Evolutionary conservation across 1,284 basidiomycete genomes (phyloP).

Genomic region (Moesziomyces sp.): DNA sequence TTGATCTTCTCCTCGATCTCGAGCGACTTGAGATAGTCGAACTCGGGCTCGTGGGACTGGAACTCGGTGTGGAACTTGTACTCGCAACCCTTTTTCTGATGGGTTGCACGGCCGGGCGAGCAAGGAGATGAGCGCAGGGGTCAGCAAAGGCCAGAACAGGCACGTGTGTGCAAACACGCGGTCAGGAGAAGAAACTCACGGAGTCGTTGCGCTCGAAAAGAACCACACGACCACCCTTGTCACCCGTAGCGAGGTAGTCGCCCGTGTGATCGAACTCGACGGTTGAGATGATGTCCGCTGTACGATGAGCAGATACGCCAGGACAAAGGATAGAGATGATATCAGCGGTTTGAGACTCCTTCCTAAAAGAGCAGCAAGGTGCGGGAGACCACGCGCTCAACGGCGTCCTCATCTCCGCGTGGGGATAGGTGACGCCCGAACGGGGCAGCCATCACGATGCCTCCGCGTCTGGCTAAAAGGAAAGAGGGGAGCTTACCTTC

Average conservation of each 20-base stretch:
- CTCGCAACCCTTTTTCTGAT: constrained; percentile 96
- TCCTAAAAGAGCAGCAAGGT: too few relatives aligned
- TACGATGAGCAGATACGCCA: constrained; percentile 70
- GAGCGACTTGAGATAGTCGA: constrained; percentile 99
- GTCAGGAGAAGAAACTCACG: constrained; percentile 73
- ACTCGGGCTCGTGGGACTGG: constrained; percentile 99
- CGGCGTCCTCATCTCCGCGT: too few relatives aligned
- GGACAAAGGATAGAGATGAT: neutral
- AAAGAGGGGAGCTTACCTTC: constrained; percentile 76
- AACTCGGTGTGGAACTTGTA: constrained; percentile 99
- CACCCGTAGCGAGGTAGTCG: constrained; percentile 98
- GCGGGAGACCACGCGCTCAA: too few relatives aligned
- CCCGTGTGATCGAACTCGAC: constrained; percentile 99
- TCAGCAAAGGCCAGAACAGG: too few relatives aligned
- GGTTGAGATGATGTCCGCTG: constrained; percentile 81
- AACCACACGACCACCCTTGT: constrained; percentile 97
- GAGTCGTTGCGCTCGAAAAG: constrained; percentile 98
- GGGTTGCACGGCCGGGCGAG: neutral
- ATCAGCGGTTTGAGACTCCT: too few relatives aligned
- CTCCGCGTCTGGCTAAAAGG: too few relatives aligned
- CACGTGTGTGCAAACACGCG: too few relatives aligned
- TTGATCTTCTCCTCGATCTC: constrained; percentile 99
- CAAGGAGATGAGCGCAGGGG: too few relatives aligned
- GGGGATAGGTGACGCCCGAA: too few relatives aligned
- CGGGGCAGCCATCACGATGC: too few relatives aligned